Evolutionary conservation across 805 yeast genomes (phyloP), one percentile per base, ranked within the genome.

Genomic region (Yamadazyma tumulicola): DNA sequence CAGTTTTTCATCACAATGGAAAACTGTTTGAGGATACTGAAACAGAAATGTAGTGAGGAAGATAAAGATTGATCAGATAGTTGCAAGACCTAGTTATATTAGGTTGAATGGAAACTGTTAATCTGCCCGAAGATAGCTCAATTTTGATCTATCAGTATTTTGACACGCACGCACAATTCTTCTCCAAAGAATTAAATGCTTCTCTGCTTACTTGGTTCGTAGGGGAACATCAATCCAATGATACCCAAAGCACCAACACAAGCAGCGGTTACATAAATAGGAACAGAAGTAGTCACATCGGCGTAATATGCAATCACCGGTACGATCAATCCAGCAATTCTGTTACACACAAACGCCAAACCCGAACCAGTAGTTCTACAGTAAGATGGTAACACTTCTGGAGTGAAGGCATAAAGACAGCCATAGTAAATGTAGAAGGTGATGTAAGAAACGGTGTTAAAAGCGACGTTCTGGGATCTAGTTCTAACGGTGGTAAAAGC

Each of bases 401-500:
- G 67, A 0, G 67, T 61, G 41, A 58, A 62, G 3, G 66, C 67
- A 36, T 59, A 63, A 19, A 63, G 48, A 19, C 50, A 45, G 7
- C 49, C 54, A 31, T 52, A 52, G 49, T 74, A 74, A 14, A 54
- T 55, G 43, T 37, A 59, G 47, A 28, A 52, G 39, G 51, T 44
- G 36, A 75, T 57, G 51, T 71, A 74, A 18, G 79, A 73, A 13
- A 74, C 72, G 12, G 77, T 72, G 45, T 74, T 75, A 48, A 64
- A 74, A 4, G 56, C 68, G 31, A 58, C 50, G 43, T 60, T 52
- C 14, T 61, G 57, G 20, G 67, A 55, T 34, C 72, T 59, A 0
- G 79, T 70, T 52, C 70, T 67, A 10, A 76, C 78, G 0, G 77
- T 69, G n/a, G 85, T 79, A 48, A 75, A 78, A 28, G 78, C 80